These are phyloP conservation scores for Suhomyces guaymorum DNA, from an alignment of 1,139 yeast species.

Conservation along the genomic window DNA sequence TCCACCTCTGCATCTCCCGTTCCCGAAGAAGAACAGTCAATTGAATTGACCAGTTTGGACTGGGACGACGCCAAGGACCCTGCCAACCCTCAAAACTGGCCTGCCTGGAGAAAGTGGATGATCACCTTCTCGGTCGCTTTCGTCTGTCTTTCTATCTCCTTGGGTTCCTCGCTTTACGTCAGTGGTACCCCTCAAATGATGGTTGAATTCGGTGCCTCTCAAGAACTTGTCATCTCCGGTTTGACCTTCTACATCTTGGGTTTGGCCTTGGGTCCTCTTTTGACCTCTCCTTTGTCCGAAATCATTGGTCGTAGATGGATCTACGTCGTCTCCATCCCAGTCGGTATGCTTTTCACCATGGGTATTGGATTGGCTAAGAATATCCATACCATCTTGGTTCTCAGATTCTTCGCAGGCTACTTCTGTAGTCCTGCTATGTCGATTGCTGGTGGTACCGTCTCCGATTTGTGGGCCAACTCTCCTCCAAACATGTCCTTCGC, in stretches of 20 bases:
- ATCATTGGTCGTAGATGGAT: constrained; percentile 69
- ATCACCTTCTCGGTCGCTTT: constrained; percentile 63
- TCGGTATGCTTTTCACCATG: constrained; percentile 72
- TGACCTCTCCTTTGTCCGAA: constrained; percentile 80
- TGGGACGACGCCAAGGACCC: constrained; percentile 66
- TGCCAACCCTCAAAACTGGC: constrained; percentile 69
- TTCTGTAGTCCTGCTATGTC: constrained; percentile 84
- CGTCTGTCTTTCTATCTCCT: constrained; percentile 65
- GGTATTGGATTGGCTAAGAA: constrained; percentile 69
- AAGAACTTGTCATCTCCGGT: constrained; percentile 64
- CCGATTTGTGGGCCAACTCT: constrained; percentile 62
- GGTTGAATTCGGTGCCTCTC: constrained; percentile 47
- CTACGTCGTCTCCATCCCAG: constrained; percentile 60
- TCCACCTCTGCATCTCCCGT: constrained; percentile 1
- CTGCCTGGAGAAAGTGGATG: constrained; percentile 60
- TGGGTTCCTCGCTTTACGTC: constrained; percentile 71
- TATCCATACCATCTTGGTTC: constrained; percentile 58
- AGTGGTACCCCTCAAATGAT: constrained; percentile 59
- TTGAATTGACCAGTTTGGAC: constrained; percentile 46
- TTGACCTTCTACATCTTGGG: constrained; percentile 72
- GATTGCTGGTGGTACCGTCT: constrained; percentile 82
- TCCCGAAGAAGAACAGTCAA: constrained; percentile 14
- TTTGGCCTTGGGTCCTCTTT: constrained; percentile 67
- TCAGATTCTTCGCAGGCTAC: constrained; percentile 78
- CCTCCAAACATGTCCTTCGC: constrained; percentile 67